Conservation (phyloP, 495 filamentous ascomycete genomes). For the Penicillium paxilli region DNA sequence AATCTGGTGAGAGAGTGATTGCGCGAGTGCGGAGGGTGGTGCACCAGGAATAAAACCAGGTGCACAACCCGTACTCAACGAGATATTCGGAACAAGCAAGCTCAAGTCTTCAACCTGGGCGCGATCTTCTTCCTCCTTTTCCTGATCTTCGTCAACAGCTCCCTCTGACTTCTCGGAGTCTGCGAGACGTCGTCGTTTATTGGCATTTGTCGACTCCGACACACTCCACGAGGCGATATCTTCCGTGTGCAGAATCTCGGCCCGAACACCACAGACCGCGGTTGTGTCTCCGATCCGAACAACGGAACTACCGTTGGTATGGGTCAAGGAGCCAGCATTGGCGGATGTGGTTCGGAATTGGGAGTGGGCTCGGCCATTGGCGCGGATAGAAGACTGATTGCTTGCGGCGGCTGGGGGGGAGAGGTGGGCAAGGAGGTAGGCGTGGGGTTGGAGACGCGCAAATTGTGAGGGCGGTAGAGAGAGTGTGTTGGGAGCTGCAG, state of each 20-base stretch:
- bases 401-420: slow-evolving; percentile 55
- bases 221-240: slow-evolving; percentile 66
- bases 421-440: slow-evolving; percentile 88
- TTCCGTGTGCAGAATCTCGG: slow-evolving; percentile 73
- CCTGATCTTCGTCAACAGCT: slow-evolving; percentile 7
- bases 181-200: slow-evolving; percentile 34
- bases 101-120: slow-evolving; percentile 58
- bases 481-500: slow-evolving; percentile 45
- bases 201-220: slow-evolving; percentile 21
- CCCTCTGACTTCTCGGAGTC: slow-evolving; percentile 14
- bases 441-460: slow-evolving; percentile 83
- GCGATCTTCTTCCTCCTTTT: slow-evolving; percentile 48
- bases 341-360: slow-evolving; percentile 68
- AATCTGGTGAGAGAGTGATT: slow-evolving; percentile 77
- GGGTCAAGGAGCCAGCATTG: slow-evolving; percentile 78
- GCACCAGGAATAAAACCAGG: slow-evolving; percentile 81
- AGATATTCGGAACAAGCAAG: slow-evolving; percentile 89
- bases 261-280: slow-evolving; percentile 87
- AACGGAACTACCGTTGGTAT: slow-evolving; percentile 85
- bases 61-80: slow-evolving; percentile 84
- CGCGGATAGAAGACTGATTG: slow-evolving; percentile 60
- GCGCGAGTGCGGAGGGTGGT: slow-evolving; percentile 76
- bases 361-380: slow-evolving; percentile 72
- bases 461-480: slow-evolving; percentile 80
- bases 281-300: slow-evolving; percentile 87